These are phyloP conservation scores for Entomortierella lignicola DNA, from an alignment of 192 early-diverging fungal genomes.

Conservation along the genomic window DNA sequence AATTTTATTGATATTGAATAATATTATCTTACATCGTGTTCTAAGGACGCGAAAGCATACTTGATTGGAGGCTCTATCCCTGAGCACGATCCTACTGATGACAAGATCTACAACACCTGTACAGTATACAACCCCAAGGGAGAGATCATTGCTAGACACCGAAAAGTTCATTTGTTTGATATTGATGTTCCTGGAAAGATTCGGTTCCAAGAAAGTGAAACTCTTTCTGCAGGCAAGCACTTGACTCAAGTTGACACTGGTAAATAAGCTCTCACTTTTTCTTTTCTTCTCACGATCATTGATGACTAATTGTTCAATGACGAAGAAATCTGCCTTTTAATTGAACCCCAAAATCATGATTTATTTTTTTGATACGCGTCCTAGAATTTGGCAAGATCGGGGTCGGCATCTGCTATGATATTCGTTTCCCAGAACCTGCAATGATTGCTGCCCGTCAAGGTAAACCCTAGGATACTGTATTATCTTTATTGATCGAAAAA, in stretches of 20 bases:
- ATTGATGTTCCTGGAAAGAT: slow-evolving; percentile 96
- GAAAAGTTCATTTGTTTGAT: slow-evolving; percentile 95
- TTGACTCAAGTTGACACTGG: slow-evolving; percentile 85
- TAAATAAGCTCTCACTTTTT: slow-evolving; percentile 15
- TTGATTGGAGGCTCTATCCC: slow-evolving; percentile 94
- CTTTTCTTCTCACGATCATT: slow-evolving; percentile 22
- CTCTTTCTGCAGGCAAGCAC: slow-evolving; percentile 77
- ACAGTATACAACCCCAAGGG: slow-evolving; percentile 80
- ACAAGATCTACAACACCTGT: slow-evolving; percentile 85
- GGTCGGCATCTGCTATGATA: slow-evolving; percentile 97
- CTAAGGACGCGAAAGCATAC: slow-evolving; percentile 82
- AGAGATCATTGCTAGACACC: slow-evolving; percentile 71
- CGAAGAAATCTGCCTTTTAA: too few species aligned
- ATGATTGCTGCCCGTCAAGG: slow-evolving; percentile 89
- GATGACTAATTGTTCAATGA: background rate
- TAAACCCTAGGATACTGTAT: background rate
- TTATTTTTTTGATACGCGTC: background rate
- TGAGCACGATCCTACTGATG: slow-evolving; percentile 67
- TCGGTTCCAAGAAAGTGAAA: slow-evolving; percentile 90
- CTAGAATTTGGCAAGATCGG: slow-evolving; percentile 86
- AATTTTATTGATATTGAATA: background rate
- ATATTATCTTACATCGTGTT: background rate
- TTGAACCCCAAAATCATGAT: background rate
- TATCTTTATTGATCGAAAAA: too few species aligned
- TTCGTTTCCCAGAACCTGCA: slow-evolving; percentile 95